These are phyloP conservation scores for Pistacia atlantica DNA, from an alignment of 345 rosid genomes.

Conservation along the genomic window DNA sequence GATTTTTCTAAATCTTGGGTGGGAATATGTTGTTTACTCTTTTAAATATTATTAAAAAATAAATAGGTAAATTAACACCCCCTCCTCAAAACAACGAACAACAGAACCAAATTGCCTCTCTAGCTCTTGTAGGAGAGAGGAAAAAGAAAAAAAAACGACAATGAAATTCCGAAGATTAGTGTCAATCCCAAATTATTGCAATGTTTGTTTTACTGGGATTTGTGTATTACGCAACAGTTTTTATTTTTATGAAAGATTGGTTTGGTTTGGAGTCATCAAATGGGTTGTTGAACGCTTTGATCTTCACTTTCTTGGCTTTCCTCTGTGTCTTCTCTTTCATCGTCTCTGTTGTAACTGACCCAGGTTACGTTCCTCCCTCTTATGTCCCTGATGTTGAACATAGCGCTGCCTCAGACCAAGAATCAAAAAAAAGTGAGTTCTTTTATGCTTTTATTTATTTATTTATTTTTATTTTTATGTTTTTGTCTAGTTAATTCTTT, in stretches of 20 bases:
- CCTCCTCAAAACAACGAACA: too few species aligned
- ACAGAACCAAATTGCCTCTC: neutral
- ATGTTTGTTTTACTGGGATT: conserved; percentile 48
- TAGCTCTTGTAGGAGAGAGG: neutral
- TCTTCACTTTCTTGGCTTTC: conserved; percentile 49
- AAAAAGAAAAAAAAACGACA: neutral
- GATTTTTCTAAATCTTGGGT: too few species aligned
- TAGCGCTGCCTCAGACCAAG: conserved; percentile 27
- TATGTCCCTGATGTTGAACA: conserved; percentile 67
- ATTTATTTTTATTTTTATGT: neutral
- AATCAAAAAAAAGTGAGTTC: conserved; percentile 33
- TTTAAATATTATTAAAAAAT: too few species aligned
- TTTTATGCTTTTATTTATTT: too few species aligned
- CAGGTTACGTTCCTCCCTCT: conserved; percentile 61
- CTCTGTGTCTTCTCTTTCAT: conserved; percentile 50
- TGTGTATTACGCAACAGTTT: conserved; percentile 54
- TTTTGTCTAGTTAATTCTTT: neutral
- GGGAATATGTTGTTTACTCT: too few species aligned
- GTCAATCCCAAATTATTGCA: conserved; percentile 52
- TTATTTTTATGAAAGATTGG: conserved; percentile 58
- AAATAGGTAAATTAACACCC: too few species aligned
- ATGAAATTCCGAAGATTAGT: conserved; percentile 55
- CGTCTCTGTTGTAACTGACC: conserved; percentile 49
- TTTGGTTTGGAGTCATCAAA: conserved; percentile 57
- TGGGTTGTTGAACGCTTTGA: conserved; percentile 47